Evolutionary conservation across 768 basidiomycete species (phyloP).

Genomic region (Chalciporus chontae): DNA sequence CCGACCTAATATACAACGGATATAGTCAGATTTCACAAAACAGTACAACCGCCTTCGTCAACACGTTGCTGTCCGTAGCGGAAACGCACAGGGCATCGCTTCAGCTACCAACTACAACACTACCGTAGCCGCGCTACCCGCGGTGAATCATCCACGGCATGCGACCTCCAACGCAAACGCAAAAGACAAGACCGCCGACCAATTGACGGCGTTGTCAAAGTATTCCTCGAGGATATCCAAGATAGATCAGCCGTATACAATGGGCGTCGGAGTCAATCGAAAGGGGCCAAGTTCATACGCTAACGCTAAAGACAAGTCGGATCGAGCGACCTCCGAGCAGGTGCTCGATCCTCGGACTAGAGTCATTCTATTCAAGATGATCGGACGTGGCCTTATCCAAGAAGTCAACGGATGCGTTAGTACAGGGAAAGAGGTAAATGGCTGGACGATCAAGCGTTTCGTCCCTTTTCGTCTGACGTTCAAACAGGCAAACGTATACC

Average conservation of each 20-base stretch:
- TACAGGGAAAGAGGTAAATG: slow-evolving; percentile 91
- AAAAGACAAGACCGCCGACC: slow-evolving; percentile 64
- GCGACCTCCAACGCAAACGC: slow-evolving; percentile 27
- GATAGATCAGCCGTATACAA: slow-evolving; percentile 69
- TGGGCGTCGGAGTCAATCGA: slow-evolving; percentile 77
- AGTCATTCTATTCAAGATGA: slow-evolving; percentile 94
- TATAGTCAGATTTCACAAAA: slow-evolving; percentile 86
- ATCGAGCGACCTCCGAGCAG: slow-evolving; percentile 95
- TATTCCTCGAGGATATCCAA: slow-evolving; percentile 72
- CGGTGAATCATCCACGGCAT: slow-evolving; percentile 61
- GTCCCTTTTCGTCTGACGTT: slow-evolving; percentile 3
- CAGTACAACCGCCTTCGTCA: slow-evolving; percentile 94
- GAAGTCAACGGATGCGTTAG: slow-evolving; percentile 96
- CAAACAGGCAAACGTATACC: slow-evolving; percentile 91
- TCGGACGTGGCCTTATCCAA: slow-evolving; percentile 81
- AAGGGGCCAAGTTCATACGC: slow-evolving; percentile 89
- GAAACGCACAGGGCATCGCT: slow-evolving; percentile 56
- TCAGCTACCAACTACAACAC: slow-evolving; percentile 49
- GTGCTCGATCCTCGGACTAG: slow-evolving; percentile 96
- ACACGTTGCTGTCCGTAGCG: slow-evolving; percentile 80
- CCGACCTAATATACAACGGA: neutral
- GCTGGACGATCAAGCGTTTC: neutral
- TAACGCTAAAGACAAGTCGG: slow-evolving; percentile 92
- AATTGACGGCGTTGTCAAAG: slow-evolving; percentile 70
- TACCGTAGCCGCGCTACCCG: slow-evolving; percentile 62